A percentile compares a stretch with the other conserved stretches of the same genome.
Conservation (phyloP, 805 yeast species). For the Suhomyces emberorum region DNA sequence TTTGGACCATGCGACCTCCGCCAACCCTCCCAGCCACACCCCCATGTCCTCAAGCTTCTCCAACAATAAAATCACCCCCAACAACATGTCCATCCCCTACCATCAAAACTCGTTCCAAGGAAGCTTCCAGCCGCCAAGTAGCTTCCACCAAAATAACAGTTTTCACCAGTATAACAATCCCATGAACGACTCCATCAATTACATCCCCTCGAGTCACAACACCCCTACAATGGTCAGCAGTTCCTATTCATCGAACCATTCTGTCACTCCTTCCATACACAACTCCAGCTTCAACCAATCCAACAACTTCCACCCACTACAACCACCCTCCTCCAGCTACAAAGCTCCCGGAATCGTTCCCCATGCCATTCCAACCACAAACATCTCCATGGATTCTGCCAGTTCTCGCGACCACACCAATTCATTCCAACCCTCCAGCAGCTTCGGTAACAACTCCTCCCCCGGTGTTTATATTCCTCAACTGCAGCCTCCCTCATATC, state of each 20-base stretch:
- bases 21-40: slow-evolving; percentile 14
- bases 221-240: slow-evolving; percentile 43
- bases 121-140: too few relatives aligned
- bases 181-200: slow-evolving; percentile 17
- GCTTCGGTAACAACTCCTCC: slow-evolving; percentile 13
- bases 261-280: slow-evolving; percentile 29
- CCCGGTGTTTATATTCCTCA: slow-evolving; percentile 26
- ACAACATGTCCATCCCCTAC: slow-evolving; percentile 7
- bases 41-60: slow-evolving; percentile 12
- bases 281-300: slow-evolving; percentile 1
- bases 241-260: slow-evolving; percentile 41
- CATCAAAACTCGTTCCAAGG: slow-evolving; percentile 6
- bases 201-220: slow-evolving; percentile 43
- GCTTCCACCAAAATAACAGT: slow-evolving; percentile 3
- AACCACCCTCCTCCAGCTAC: slow-evolving; percentile 3
- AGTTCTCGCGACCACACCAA: slow-evolving; percentile 15
- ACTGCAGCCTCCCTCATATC: slow-evolving; percentile 5
- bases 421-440: slow-evolving; percentile 12
- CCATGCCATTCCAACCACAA: slow-evolving; percentile 52
- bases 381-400: slow-evolving; percentile 47
- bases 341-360: slow-evolving; percentile 16
- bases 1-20: slow-evolving; percentile 1
- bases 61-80: slow-evolving; percentile 1
- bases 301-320: slow-evolving; percentile 4
- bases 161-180: slow-evolving; percentile 9